These are phyloP conservation scores for Aspergillus bertholletiae DNA, from an alignment of 495 filamentous ascomycete species.

Conservation along the genomic window DNA sequence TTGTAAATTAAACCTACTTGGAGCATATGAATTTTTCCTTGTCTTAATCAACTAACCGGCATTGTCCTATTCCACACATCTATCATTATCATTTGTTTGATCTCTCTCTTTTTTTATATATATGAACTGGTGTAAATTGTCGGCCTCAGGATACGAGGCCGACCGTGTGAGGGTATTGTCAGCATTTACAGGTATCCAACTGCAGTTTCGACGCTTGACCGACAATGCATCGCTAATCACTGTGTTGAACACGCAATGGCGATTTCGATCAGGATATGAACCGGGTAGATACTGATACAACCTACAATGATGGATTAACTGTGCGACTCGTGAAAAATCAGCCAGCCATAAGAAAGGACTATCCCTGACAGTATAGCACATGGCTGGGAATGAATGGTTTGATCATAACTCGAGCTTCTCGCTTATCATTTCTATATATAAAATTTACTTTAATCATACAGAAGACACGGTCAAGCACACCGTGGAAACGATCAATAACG, in stretches of 20 bases:
- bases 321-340: neutral
- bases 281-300: neutral
- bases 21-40: conserved; percentile 33
- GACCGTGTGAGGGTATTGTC: neutral
- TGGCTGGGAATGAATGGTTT: neutral
- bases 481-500: conserved; percentile 1
- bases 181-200: neutral
- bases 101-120: too few species aligned
- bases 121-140: neutral
- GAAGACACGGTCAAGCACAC: neutral
- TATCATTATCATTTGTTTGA: conserved; percentile 6
- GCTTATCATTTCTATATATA: too few species aligned
- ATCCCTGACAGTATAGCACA: neutral
- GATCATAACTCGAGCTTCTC: too few species aligned
- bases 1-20: conserved; percentile 47
- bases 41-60: conserved; percentile 8
- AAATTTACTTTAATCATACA: neutral
- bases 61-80: too few species aligned
- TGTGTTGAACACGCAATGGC: neutral
- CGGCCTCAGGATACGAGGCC: neutral
- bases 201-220: neutral
- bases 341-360: neutral
- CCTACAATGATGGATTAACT: neutral
- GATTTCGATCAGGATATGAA: neutral
- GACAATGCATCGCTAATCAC: neutral